These are phyloP conservation scores for Auriscalpium orientale DNA, from an alignment of 768 basidiomycete genomes.

Conservation along the genomic window DNA sequence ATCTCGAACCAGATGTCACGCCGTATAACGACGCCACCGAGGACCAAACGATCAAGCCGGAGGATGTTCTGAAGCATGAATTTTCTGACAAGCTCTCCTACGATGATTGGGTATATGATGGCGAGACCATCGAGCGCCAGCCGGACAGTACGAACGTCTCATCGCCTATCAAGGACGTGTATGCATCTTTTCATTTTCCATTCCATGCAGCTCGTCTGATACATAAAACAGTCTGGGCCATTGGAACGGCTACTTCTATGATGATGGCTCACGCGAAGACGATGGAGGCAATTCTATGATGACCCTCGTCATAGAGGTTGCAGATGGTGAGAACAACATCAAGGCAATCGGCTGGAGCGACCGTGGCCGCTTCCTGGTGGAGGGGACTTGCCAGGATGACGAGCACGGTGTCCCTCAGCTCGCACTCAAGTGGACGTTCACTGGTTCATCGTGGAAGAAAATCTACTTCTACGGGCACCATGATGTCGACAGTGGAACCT, in stretches of 20 bases:
- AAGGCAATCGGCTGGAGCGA: constrained; percentile 5
- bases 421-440: constrained; percentile 11
- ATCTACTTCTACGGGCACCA: constrained; percentile 1
- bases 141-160: neutral
- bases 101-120: neutral
- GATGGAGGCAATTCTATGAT: constrained; percentile 1
- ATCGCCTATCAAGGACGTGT: neutral
- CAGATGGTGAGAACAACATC: constrained; percentile 1
- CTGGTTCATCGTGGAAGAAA: neutral
- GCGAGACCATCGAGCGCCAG: neutral
- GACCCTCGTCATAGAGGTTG: constrained; percentile 4
- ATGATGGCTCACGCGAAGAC: neutral
- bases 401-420: constrained; percentile 9
- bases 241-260: neutral
- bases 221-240: neutral
- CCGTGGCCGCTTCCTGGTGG: constrained; percentile 10
- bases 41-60: neutral
- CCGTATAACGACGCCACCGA: neutral
- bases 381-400: constrained; percentile 10
- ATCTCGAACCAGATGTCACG: neutral
- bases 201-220: neutral
- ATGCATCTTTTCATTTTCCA: neutral
- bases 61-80: neutral
- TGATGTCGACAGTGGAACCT: constrained; percentile 1
- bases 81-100: neutral